Percentiles rank a stretch among this genome's conserved stretches.
phyloP scores from a whole-genome alignment of 2,329 filamentous ascomycete species.

The Claviceps humidiphila region DNA sequence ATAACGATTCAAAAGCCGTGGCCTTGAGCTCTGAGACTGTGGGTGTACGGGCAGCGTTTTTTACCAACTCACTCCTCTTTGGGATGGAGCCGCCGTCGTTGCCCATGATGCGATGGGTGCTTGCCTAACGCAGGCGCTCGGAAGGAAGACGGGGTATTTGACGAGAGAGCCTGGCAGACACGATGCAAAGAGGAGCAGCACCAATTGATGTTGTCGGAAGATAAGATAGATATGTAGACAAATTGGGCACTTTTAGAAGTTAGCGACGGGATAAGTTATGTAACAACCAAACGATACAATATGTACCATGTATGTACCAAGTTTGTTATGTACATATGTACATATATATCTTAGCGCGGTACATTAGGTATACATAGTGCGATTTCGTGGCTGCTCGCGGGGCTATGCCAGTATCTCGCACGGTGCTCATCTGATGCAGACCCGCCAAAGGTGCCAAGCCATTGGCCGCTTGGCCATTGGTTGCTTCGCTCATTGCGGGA shows the following conservation, averaged over 20 bases:
- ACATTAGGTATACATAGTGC: background rate
- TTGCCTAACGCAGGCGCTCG: background rate
- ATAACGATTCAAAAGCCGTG: conserved; percentile 68
- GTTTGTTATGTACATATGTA: too few species aligned
- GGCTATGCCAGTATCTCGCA: background rate
- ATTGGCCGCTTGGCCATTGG: background rate
- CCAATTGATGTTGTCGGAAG: background rate
- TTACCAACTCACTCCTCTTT: conserved; percentile 89
- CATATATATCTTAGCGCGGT: too few species aligned
- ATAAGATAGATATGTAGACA: background rate
- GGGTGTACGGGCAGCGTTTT: conserved; percentile 72
- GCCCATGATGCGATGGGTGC: conserved; percentile 45
- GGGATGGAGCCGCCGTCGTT: conserved; percentile 97
- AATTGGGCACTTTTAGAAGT: too few species aligned
- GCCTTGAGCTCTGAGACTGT: conserved; percentile 83
- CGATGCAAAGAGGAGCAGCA: background rate
- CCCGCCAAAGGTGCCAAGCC: background rate
- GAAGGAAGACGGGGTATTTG: background rate
- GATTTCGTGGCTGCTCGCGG: background rate
- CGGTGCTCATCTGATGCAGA: conserved; percentile 6
- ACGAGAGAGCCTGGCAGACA: background rate
- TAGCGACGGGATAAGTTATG: too few species aligned
- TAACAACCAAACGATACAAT: too few species aligned
- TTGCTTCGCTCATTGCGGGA: background rate
- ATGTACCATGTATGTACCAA: too few species aligned